Conservation (phyloP, 1,139 yeast species). For the Suhomyces anneliseae region DNA sequence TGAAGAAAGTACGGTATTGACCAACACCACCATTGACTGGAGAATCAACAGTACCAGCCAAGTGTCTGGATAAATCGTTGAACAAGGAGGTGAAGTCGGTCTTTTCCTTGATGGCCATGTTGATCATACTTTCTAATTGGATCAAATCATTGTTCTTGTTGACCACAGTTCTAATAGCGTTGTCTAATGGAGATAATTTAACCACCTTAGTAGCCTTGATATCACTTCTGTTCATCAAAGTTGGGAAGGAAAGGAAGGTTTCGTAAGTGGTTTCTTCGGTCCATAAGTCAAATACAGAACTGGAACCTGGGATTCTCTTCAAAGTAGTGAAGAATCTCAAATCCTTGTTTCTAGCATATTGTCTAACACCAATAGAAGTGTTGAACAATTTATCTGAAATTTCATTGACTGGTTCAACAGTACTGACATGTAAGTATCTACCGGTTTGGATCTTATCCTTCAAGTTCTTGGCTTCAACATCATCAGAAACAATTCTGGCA, state of each 20-base stretch:
- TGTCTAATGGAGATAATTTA: slow-evolving; percentile 80
- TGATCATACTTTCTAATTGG: slow-evolving; percentile 64
- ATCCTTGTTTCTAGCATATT: slow-evolving; percentile 71
- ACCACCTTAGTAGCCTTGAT: slow-evolving; percentile 53
- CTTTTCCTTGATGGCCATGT: slow-evolving; percentile 55
- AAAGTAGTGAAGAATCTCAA: slow-evolving; percentile 68
- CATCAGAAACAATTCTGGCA: slow-evolving; percentile 69
- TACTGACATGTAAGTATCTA: slow-evolving; percentile 67
- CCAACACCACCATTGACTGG: slow-evolving; percentile 94
- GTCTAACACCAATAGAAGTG: slow-evolving; percentile 60
- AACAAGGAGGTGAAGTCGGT: slow-evolving; percentile 51
- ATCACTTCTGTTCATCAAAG: slow-evolving; percentile 83
- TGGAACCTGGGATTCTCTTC: slow-evolving; percentile 73
- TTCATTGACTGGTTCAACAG: slow-evolving; percentile 69
- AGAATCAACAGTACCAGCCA: slow-evolving; percentile 87
- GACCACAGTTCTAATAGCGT: slow-evolving; percentile 69
- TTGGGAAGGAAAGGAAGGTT: slow-evolving; percentile 78
- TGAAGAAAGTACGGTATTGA: slow-evolving; percentile 72
- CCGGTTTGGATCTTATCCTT: slow-evolving; percentile 61
- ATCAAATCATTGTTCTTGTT: slow-evolving; percentile 71
- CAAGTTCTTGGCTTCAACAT: slow-evolving; percentile 57
- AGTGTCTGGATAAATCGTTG: slow-evolving; percentile 70
- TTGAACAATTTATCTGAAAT: slow-evolving; percentile 48
- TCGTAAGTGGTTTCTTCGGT: slow-evolving; percentile 84
- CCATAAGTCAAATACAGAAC: slow-evolving; percentile 77